Evolutionary conservation across 768 basidiomycete genomes (phyloP), one percentile per base, ranked within the genome.

Genomic region (Russula abietina): DNA sequence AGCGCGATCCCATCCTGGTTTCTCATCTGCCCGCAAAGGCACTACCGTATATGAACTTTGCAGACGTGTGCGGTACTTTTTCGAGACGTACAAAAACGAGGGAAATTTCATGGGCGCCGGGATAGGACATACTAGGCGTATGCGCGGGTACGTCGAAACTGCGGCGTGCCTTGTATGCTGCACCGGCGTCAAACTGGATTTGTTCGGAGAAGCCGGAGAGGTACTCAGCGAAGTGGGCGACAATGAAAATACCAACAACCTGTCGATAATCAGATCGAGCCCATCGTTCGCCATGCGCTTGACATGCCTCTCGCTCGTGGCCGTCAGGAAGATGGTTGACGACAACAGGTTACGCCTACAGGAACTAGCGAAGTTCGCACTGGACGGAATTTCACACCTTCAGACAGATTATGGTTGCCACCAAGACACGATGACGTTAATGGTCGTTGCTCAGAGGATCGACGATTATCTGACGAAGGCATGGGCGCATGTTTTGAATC

Each of bases 301-400:
- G 43, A 36, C 52, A 9, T 60, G 59, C 53, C 59, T 60, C 39
- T 45, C 53, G 7, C 59, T 60, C 33, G 32, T 60, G 36, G 60
- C 36, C 26, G 19, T 32, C 7, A 11, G 46, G 28, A 11, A 39
- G 33, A 55, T 16, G n/a, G 11, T 48, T 2, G 14, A 14, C 22
- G 11, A 4, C 24, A 24, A 48, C 14, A 2, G 46, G 46, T 0
- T 24, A 22, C 30, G 46, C 22, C 10, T 48, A 22, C 30, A 38
- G 24, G 30, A 19, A 11, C 46, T 49, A 2, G 57, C 62, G 1
- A 30, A 3, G 46, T 48, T 55, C 8, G 57, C 46, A 2, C 22
- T 49, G 30, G 39, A 28, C n/a, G 52, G 45, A 41, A 57, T 63
- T 24, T 22, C 46, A 26, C n/a, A 11, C 22, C 22, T 48, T 3